Base-by-base conservation (phyloP, 108 stramenopile genomes). In the Mediolabrus comicus region DNA sequence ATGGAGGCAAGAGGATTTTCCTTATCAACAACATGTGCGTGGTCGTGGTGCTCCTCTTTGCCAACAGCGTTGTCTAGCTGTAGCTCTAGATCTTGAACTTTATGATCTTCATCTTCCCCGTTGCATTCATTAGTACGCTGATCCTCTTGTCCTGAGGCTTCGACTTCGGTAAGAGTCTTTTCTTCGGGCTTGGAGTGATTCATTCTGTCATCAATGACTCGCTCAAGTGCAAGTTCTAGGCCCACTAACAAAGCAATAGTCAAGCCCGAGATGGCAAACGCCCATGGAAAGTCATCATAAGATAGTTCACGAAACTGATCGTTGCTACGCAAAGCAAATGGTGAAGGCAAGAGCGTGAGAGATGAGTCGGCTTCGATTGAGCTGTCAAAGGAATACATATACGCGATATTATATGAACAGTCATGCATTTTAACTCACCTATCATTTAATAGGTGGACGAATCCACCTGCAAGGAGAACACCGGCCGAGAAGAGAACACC, bases 1-100 rank as follows among this genome's bases (percentile, higher is more conserved):
- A 71, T 35, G 32, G 74, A 71, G 6, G 71, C 65, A 0, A 80
- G 17, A 19, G 56, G 56, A 5, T 57, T 57, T 5, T 52, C 43
- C 17, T 51, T 52, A 62, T 62, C 52, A 19, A 62, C 16, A 8
- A 17, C 16, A 11, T 53, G 24, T 22, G 9, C 8, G 53, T 62
- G 61, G 8, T 52, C 61, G 0, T 62, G 54, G 0, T 62, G 46
- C 22, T 62, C 56, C 0, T 57, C 56, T 8, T 17, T 17, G 0
- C 31, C 56, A 33, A 17, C 56, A 30, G 25, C 8, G 6, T 62
- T 0, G 19, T 52, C n/a, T 62, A 10, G n/a, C n/a, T n/a, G n/a
- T n/a, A n/a, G n/a, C n/a, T n/a, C n/a, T n/a, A n/a, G 4, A 3
- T 41, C 36, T 11, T 7, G 17, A 24, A 9, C 26, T 0, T 52